These are phyloP conservation scores for Yamadazyma triangularis DNA, from an alignment of 1,139 yeast species.

Conservation along the genomic window DNA sequence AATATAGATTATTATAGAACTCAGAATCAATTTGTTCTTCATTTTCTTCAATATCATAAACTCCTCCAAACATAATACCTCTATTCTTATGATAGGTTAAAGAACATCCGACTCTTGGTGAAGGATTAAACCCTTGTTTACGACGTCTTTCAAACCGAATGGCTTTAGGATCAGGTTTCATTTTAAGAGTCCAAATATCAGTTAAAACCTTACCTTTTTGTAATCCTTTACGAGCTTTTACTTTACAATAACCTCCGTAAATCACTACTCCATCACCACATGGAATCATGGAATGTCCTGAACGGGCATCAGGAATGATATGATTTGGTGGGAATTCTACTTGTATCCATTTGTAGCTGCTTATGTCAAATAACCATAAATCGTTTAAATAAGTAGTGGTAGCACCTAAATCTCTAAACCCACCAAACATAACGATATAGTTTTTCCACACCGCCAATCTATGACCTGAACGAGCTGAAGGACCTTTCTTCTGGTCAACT, in stretches of 20 bases:
- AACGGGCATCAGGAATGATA: slow-evolving; percentile 81
- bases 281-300: slow-evolving; percentile 88
- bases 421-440: slow-evolving; percentile 80
- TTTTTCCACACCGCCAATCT: slow-evolving; percentile 91
- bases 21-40: slow-evolving; percentile 86
- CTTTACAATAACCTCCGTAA: slow-evolving; percentile 94
- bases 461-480: slow-evolving; percentile 89
- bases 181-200: slow-evolving; percentile 84
- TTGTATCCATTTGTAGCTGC: slow-evolving; percentile 86
- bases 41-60: slow-evolving; percentile 89
- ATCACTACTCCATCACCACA: slow-evolving; percentile 79
- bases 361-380: slow-evolving; percentile 88
- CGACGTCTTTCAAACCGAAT: slow-evolving; percentile 86
- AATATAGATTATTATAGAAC: slow-evolving; percentile 75
- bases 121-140: slow-evolving; percentile 84
- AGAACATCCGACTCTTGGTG: slow-evolving; percentile 93
- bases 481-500: slow-evolving; percentile 65
- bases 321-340: slow-evolving; percentile 83
- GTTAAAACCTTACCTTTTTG: slow-evolving; percentile 90
- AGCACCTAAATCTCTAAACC: slow-evolving; percentile 85
- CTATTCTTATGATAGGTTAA: slow-evolving; percentile 87
- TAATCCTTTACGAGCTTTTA: slow-evolving; percentile 82
- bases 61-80: slow-evolving; percentile 94
- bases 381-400: slow-evolving; percentile 82
- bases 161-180: slow-evolving; percentile 80